Percentiles rank a stretch among this genome's conserved stretches.
phyloP scores from a whole-genome alignment of 2,329 filamentous ascomycete species.

The Alternaria rosae region DNA sequence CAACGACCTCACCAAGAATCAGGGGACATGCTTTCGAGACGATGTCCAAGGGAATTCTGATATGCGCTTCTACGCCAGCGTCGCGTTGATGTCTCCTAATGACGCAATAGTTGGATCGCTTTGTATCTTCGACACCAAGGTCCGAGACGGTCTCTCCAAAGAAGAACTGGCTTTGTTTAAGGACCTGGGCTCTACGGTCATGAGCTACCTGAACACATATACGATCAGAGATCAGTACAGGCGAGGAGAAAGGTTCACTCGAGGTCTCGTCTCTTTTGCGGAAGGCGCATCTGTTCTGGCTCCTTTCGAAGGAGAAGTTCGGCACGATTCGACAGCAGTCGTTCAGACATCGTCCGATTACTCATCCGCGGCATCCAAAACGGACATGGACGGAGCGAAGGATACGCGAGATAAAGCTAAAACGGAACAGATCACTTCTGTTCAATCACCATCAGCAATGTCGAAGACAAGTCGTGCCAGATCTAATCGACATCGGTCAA shows the following conservation, averaged over 20 bases:
- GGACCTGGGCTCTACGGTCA: constrained; percentile 37
- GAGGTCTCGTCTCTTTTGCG: constrained; percentile 42
- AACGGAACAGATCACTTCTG: background rate
- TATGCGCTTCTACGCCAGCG: constrained; percentile 39
- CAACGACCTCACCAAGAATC: constrained; percentile 13
- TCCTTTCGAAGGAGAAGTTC: constrained; percentile 16
- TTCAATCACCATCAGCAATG: background rate
- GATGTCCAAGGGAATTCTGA: constrained; percentile 6
- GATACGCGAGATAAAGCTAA: background rate
- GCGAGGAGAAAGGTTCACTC: constrained; percentile 40
- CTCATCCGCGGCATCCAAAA: background rate
- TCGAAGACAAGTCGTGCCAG: constrained; percentile 6
- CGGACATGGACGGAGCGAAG: background rate
- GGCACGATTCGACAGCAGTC: background rate
- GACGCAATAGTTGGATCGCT: constrained; percentile 36
- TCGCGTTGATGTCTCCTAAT: constrained; percentile 30
- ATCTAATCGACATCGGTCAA: constrained; percentile 22
- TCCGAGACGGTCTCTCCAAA: constrained; percentile 22
- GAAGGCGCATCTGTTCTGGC: constrained; percentile 36
- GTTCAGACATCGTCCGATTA: background rate
- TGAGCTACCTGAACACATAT: constrained; percentile 37
- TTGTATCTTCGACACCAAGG: constrained; percentile 33
- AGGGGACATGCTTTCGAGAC: background rate
- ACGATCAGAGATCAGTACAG: constrained; percentile 34
- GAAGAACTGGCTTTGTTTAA: constrained; percentile 22